Percentiles rank a stretch among this genome's conserved stretches.
Conservation (phyloP, 331 rosid species). For the Acacia pycnantha region DNA sequence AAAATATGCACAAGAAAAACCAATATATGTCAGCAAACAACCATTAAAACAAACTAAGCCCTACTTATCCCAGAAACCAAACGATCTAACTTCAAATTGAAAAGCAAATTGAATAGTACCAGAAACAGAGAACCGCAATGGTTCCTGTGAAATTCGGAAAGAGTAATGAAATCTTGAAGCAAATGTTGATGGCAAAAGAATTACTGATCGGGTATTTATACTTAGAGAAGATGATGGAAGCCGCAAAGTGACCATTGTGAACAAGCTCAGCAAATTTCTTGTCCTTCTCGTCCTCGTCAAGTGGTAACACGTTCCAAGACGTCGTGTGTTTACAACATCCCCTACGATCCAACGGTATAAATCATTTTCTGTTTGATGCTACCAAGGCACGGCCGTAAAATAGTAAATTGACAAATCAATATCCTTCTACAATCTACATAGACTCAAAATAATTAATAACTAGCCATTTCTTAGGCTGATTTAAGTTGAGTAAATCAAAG, state of each 20-base stretch:
- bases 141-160: neutral
- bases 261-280: neutral
- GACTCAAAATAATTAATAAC: too few relatives aligned
- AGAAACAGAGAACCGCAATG: conserved; percentile 36
- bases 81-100: neutral
- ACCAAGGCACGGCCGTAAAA: too few relatives aligned
- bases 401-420: too few relatives aligned
- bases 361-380: neutral
- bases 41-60: neutral
- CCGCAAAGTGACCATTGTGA: conserved; percentile 51
- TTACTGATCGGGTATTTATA: conserved; percentile 56
- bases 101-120: conserved; percentile 35
- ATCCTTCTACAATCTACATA: too few relatives aligned
- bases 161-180: conserved; percentile 12
- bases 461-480: too few relatives aligned
- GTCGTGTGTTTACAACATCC: neutral
- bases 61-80: conserved; percentile 13
- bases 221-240: conserved; percentile 12
- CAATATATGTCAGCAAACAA: conserved; percentile 37
- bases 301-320: neutral
- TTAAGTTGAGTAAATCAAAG: too few relatives aligned
- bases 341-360: conserved; percentile 24
- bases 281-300: conserved; percentile 5
- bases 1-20: conserved; percentile 45
- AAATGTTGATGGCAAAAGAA: conserved; percentile 8